A percentile compares a stretch with the other conserved stretches of the same genome.
Evolutionary conservation across 176 grass and related monocot species (phyloP).

Genomic region (Aegilops longissima): DNA sequence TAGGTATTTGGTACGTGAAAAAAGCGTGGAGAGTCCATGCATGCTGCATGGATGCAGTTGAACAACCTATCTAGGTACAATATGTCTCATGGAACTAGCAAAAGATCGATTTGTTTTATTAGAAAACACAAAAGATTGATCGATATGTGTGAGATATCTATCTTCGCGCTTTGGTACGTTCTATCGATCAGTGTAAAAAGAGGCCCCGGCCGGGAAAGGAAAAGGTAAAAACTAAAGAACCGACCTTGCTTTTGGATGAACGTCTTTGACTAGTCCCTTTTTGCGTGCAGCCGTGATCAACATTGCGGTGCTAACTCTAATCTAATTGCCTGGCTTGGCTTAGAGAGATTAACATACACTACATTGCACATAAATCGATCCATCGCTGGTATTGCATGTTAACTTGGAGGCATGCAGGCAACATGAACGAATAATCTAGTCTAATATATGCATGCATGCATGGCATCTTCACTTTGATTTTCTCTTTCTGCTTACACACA

Average conservation of each 20-base stretch:
- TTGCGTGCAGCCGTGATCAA: not conserved
- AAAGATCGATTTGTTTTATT: not conserved
- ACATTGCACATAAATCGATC: not conserved
- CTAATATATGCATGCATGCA: not conserved
- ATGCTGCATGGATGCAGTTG: not conserved
- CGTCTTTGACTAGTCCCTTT: slow-evolving; percentile 48
- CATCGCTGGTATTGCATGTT: slow-evolving; percentile 9
- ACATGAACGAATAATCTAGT: not conserved
- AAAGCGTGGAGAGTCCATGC: not conserved
- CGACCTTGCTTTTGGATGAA: slow-evolving; percentile 47
- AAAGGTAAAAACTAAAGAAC: slow-evolving; percentile 50
- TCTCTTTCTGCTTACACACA: not conserved
- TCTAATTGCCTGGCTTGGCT: not conserved
- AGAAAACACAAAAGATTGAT: not conserved
- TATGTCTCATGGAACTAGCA: not conserved
- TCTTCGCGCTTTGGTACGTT: slow-evolving; percentile 41
- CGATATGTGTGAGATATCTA: slow-evolving; percentile 23
- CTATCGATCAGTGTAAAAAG: slow-evolving; percentile 51
- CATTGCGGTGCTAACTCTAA: not conserved
- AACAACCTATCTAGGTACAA: not conserved
- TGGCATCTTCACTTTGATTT: not conserved
- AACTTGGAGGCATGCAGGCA: not conserved
- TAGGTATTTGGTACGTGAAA: not conserved
- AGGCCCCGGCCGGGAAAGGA: slow-evolving; percentile 20
- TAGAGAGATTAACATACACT: not conserved